These are phyloP conservation scores for Heterobasidion irregulare DNA, from an alignment of 1,284 basidiomycete genomes.

Conservation along the genomic window DNA sequence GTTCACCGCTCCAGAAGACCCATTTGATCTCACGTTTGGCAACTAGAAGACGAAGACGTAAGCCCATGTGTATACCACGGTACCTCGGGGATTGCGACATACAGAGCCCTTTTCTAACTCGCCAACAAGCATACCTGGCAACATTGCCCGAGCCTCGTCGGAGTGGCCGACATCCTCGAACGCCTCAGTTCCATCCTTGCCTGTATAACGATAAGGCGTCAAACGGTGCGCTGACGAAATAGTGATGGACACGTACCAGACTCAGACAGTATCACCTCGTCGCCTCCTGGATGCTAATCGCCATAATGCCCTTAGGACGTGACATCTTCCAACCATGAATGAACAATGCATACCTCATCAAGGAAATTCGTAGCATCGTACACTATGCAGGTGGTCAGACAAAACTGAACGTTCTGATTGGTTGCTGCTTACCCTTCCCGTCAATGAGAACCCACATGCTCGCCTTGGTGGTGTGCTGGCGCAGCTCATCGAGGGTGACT, in stretches of 20 bases:
- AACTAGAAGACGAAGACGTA: slow-evolving; percentile 5
- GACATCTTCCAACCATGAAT: neutral
- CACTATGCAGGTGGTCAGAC: slow-evolving; percentile 43
- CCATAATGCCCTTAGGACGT: slow-evolving; percentile 1
- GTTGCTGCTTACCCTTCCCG: slow-evolving; percentile 61
- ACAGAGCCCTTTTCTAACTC: slow-evolving; percentile 69
- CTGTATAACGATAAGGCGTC: slow-evolving; percentile 25
- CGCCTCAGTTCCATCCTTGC: slow-evolving; percentile 93
- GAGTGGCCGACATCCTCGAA: slow-evolving; percentile 99
- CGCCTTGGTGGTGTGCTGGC: slow-evolving; percentile 66
- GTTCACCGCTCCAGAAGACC: slow-evolving; percentile 30
- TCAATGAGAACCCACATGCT: slow-evolving; percentile 75
- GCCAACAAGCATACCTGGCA: slow-evolving; percentile 73
- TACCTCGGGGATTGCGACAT: slow-evolving; percentile 21
- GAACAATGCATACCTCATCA: slow-evolving; percentile 73
- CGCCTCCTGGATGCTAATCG: slow-evolving; percentile 88
- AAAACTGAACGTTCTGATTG: slow-evolving; percentile 27
- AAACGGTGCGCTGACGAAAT: neutral
- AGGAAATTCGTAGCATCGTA: slow-evolving; percentile 94
- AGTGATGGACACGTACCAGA: slow-evolving; percentile 54
- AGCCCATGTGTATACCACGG: neutral
- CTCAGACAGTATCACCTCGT: slow-evolving; percentile 94
- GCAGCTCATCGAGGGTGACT: slow-evolving; percentile 69
- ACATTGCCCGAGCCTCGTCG: slow-evolving; percentile 90
- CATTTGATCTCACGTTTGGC: slow-evolving; percentile 30